Percentiles rank a stretch among this genome's conserved stretches.
phyloP scores from a whole-genome alignment of 228 moss, liverwort and hornwort species.

The Sphagnum magellanicum region DNA sequence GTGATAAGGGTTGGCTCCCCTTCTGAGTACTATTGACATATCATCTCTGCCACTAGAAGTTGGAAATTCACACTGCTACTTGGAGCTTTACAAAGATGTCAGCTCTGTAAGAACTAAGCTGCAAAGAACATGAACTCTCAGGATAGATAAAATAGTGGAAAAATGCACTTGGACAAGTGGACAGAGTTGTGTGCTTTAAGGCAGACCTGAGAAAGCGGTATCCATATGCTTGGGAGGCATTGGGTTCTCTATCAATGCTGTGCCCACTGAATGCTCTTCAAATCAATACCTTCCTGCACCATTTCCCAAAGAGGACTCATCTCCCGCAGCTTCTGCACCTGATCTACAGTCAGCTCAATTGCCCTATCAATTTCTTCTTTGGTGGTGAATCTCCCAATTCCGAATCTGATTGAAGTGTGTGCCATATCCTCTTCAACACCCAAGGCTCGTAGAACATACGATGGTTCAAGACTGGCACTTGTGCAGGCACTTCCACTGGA shows the following conservation, averaged over 20 bases:
- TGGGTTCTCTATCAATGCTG: constrained; percentile 30
- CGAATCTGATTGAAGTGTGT: constrained; percentile 93
- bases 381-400: constrained; percentile 88
- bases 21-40: too few relatives aligned
- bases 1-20: too few relatives aligned
- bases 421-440: constrained; percentile 99
- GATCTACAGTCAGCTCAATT: constrained; percentile 65
- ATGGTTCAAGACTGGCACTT: constrained; percentile 94
- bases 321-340: constrained; percentile 76
- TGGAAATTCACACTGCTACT: too few relatives aligned
- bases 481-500: constrained; percentile 98
- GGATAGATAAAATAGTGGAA: too few relatives aligned
- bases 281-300: constrained; percentile 97
- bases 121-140: too few relatives aligned
- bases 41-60: too few relatives aligned
- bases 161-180: too few relatives aligned
- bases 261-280: constrained; percentile 94
- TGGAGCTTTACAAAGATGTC: too few relatives aligned
- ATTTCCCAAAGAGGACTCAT: constrained; percentile 99
- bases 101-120: too few relatives aligned
- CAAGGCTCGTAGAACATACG: constrained; percentile 88
- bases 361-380: constrained; percentile 84
- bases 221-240: too few relatives aligned
- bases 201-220: too few relatives aligned
- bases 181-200: too few relatives aligned